Conservation (phyloP, 768 basidiomycete species). For the Kwoniella dendrophila region DNA sequence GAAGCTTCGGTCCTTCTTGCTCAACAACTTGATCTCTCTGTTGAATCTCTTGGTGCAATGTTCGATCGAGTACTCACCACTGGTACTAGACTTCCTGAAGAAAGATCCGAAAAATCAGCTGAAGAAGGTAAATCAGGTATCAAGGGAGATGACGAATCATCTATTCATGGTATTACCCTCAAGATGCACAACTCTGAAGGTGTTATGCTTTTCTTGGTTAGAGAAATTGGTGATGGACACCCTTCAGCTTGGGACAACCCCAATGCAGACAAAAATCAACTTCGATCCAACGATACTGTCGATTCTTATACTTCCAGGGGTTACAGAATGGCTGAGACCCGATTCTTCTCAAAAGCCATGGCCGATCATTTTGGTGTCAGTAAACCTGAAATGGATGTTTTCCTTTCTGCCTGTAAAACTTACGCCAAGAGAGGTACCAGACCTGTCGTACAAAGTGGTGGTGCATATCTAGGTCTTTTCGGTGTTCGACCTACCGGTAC, state of each 20-base stretch:
- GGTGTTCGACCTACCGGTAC: conserved; percentile 48
- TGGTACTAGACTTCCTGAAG: conserved; percentile 39
- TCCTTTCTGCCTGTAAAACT: conserved; percentile 55
- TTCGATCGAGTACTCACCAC: conserved; percentile 55
- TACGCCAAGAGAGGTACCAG: conserved; percentile 55
- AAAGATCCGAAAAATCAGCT: conserved; percentile 22
- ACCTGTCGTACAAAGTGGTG: conserved; percentile 55
- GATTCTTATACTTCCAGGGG: conserved; percentile 52
- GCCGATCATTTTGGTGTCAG: conserved; percentile 52
- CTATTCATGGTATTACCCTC: conserved; percentile 51
- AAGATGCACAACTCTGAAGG: conserved; percentile 49
- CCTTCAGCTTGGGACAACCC: conserved; percentile 32
- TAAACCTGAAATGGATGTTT: conserved; percentile 52
- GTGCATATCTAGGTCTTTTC: conserved; percentile 55
- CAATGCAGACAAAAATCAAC: conserved; percentile 24
- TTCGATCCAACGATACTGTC: conserved; percentile 38
- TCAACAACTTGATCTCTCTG: conserved; percentile 49
- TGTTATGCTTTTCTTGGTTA: conserved; percentile 55
- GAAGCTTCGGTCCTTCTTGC: conserved; percentile 53
- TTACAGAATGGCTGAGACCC: conserved; percentile 55
- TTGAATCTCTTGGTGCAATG: conserved; percentile 53
- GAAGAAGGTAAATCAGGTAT: conserved; percentile 26
- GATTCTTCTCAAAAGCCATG: conserved; percentile 52
- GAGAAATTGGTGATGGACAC: conserved; percentile 45
- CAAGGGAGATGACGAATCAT: conserved; percentile 38